A percentile compares a stretch with the other conserved stretches of the same genome.
phyloP scores from a whole-genome alignment of 2,329 filamentous ascomycete species.

The Aspergillus unguis region DNA sequence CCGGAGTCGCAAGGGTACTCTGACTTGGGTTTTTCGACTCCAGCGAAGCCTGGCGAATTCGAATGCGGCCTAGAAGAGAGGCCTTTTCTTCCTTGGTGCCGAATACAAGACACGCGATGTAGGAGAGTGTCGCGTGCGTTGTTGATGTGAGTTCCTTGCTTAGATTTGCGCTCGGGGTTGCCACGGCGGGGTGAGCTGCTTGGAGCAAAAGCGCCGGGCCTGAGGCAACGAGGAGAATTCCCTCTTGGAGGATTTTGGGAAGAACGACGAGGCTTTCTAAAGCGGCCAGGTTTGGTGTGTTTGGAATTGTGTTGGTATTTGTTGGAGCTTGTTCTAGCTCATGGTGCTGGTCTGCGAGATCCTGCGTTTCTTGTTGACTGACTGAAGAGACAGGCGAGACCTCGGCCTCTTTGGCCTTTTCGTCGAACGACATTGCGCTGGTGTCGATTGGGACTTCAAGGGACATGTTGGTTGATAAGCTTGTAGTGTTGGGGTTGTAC shows the following conservation, averaged over 20 bases:
- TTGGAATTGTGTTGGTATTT: background rate
- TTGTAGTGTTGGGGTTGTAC: too few species aligned
- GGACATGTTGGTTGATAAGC: background rate
- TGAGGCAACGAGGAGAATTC: slow-evolving; percentile 35
- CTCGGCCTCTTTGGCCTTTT: slow-evolving; percentile 12
- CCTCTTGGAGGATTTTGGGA: slow-evolving; percentile 35
- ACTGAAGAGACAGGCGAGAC: slow-evolving; percentile 16
- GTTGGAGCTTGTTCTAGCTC: background rate
- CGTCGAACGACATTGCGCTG: slow-evolving; percentile 7
- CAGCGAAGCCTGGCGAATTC: slow-evolving; percentile 22
- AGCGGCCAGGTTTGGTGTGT: slow-evolving; percentile 24
- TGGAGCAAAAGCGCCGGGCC: slow-evolving; percentile 35
- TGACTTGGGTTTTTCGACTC: slow-evolving; percentile 21
- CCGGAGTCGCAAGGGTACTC: slow-evolving; percentile 11
- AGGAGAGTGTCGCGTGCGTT: slow-evolving; percentile 30
- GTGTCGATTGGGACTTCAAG: background rate
- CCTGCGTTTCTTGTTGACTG: background rate
- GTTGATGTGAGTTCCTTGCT: slow-evolving; percentile 27
- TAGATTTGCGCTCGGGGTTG: slow-evolving; percentile 14
- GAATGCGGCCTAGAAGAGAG: slow-evolving; percentile 26
- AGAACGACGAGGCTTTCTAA: slow-evolving; percentile 34
- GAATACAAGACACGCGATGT: slow-evolving; percentile 35
- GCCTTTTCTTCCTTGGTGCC: slow-evolving; percentile 30
- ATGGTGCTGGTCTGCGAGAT: slow-evolving; percentile 1
- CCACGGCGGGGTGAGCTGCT: slow-evolving; percentile 28